Conservation (phyloP, 2,329 filamentous ascomycete species). For the Arthrinium puccinioides region DNA sequence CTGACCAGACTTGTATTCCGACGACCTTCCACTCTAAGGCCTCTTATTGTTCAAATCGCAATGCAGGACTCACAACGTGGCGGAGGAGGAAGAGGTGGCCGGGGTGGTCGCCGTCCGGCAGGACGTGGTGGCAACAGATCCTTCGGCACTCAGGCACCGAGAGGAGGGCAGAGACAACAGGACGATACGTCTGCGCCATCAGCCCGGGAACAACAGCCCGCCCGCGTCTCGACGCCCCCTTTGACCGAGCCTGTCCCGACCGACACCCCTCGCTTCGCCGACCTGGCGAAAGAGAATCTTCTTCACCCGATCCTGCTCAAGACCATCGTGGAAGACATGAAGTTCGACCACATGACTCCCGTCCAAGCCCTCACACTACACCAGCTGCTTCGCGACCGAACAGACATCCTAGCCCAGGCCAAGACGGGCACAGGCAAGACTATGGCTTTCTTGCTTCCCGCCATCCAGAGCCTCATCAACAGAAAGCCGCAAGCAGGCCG, state of each 20-base stretch:
- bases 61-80: too few species aligned
- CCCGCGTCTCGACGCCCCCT: constrained; percentile 1
- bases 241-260: constrained; percentile 1
- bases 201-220: too few species aligned
- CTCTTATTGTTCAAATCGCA: too few species aligned
- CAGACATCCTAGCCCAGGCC: constrained; percentile 84
- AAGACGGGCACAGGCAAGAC: constrained; percentile 98
- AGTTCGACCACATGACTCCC: constrained; percentile 80
- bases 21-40: background rate
- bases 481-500: constrained; percentile 18
- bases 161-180: too few species aligned
- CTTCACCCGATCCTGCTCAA: constrained; percentile 60
- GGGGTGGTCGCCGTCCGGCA: too few species aligned
- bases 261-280: constrained; percentile 28
- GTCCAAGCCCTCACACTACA: constrained; percentile 82
- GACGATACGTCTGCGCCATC: too few species aligned
- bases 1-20: background rate
- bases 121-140: too few species aligned
- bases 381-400: constrained; percentile 55
- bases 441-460: constrained; percentile 80
- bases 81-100: too few species aligned
- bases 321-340: constrained; percentile 65
- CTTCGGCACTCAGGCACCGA: too few species aligned
- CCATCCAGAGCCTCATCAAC: constrained; percentile 53
- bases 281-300: constrained; percentile 32